Percentiles rank a stretch among this genome's conserved stretches.
phyloP scores from a whole-genome alignment of 352 stramenopile species.

The Phytophthora meadii region DNA sequence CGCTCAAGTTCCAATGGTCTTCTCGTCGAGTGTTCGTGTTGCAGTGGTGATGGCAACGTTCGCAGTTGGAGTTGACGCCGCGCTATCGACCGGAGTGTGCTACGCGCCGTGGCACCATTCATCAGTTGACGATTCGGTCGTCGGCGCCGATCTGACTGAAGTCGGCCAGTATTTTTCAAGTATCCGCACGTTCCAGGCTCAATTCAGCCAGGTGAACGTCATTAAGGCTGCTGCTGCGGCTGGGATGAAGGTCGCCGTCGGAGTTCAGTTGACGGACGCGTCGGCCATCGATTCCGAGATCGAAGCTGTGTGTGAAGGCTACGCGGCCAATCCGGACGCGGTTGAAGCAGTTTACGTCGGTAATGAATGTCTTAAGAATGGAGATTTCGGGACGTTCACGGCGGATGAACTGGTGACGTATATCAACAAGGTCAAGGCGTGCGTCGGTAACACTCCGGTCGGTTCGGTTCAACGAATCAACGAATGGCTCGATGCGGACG shows the following conservation, averaged over 20 bases:
- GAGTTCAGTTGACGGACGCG: constrained; percentile 63
- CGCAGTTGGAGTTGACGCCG: constrained; percentile 14
- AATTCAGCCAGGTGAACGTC: constrained; percentile 65
- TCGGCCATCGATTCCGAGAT: constrained; percentile 56
- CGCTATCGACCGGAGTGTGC: constrained; percentile 51
- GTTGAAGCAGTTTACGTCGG: constrained; percentile 76
- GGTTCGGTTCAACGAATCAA: constrained; percentile 76
- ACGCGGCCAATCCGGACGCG: constrained; percentile 36
- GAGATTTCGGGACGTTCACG: constrained; percentile 46
- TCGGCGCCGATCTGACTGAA: constrained; percentile 46
- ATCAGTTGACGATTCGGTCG: constrained; percentile 39
- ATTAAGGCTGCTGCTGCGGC: constrained; percentile 46
- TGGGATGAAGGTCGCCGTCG: constrained; percentile 66
- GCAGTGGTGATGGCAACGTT: constrained; percentile 15
- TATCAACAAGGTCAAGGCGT: constrained; percentile 63
- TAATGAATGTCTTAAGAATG: constrained; percentile 76
- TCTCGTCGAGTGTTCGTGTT: constrained; percentile 16
- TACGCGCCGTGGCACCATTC: constrained; percentile 77
- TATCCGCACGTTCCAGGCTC: constrained; percentile 78
- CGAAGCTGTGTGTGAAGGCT: constrained; percentile 60
- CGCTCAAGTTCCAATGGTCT: constrained; percentile 30
- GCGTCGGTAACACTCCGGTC: constrained; percentile 49
- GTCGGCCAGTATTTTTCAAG: constrained; percentile 60
- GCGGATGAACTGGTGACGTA: constrained; percentile 45
- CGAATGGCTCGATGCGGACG: constrained; percentile 56